These are phyloP conservation scores for Tricladium varicosporioides DNA, from an alignment of 2,329 filamentous ascomycete species.

Conservation along the genomic window DNA sequence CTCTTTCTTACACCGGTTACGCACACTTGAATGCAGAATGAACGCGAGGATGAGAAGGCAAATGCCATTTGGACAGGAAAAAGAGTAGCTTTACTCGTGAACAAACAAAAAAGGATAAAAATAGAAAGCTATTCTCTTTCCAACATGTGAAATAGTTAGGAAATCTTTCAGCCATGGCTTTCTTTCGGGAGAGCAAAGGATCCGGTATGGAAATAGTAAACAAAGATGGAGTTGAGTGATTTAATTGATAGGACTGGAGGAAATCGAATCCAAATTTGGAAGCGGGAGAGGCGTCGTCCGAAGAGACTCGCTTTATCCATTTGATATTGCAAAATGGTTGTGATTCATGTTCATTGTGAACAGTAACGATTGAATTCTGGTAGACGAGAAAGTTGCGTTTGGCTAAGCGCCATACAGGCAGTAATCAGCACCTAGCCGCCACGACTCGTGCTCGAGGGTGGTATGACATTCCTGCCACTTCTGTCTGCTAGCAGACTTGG, in stretches of 20 bases:
- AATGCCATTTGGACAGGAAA: neutral
- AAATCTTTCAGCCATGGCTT: too few species aligned
- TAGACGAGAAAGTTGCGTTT: neutral
- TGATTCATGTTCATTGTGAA: neutral
- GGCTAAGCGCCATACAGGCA: neutral
- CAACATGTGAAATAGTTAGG: too few species aligned
- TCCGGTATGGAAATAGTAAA: neutral
- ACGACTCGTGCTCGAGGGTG: neutral
- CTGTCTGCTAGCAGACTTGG: neutral
- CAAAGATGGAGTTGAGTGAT: neutral
- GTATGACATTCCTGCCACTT: neutral
- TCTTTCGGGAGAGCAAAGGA: neutral
- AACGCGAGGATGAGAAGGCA: too few species aligned
- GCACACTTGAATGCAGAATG: too few species aligned
- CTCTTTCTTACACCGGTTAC: too few species aligned
- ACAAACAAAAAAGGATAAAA: neutral
- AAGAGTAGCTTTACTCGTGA: neutral
- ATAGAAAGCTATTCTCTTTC: neutral
- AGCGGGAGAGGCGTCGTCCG: constrained; percentile 1
- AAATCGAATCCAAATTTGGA: neutral
- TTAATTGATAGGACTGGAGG: neutral
- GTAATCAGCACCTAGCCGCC: neutral
- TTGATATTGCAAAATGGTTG: neutral
- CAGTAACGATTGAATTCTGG: too few species aligned
- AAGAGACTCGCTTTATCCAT: neutral